These are phyloP conservation scores for Trypanosoma vivax DNA, from an alignment of 208 protist genomes.

Conservation along the genomic window DNA sequence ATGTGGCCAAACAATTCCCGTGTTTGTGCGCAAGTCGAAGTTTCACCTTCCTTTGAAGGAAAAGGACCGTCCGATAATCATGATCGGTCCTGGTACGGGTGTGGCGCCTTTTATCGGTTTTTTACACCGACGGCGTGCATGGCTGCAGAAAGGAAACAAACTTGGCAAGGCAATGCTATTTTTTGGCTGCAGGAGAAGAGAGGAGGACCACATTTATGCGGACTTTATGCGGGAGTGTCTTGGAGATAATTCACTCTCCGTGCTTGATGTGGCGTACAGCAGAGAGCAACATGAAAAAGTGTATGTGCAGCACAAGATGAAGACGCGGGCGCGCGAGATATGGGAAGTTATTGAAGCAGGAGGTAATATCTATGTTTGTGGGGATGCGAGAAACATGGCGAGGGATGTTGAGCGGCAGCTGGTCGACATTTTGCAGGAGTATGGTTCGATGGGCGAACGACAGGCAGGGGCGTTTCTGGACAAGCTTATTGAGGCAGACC, in stretches of 20 bases:
- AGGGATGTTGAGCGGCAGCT: constrained; percentile 81
- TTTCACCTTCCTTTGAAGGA: constrained; percentile 86
- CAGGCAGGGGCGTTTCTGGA: constrained; percentile 45
- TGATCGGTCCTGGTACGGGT: constrained; percentile 95
- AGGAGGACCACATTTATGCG: constrained; percentile 82
- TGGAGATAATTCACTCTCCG: constrained; percentile 50
- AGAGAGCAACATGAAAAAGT: constrained; percentile 73
- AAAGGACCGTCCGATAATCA: constrained; percentile 82
- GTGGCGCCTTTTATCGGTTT: constrained; percentile 94
- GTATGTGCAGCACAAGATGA: constrained; percentile 90
- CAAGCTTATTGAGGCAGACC: constrained; percentile 47
- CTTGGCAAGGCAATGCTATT: constrained; percentile 79
- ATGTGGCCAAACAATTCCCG: constrained; percentile 58
- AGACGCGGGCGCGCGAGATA: constrained; percentile 42
- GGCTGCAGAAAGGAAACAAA: constrained; percentile 61
- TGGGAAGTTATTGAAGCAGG: constrained; percentile 61
- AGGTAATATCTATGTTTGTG: constrained; percentile 89
- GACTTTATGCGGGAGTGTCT: constrained; percentile 60
- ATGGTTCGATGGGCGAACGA: constrained; percentile 39
- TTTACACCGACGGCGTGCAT: constrained; percentile 80
- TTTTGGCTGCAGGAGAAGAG: constrained; percentile 82
- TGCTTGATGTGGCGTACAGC: constrained; percentile 78
- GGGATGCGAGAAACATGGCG: constrained; percentile 89
- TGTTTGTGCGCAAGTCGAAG: constrained; percentile 91
- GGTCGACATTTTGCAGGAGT: constrained; percentile 33